Evolutionary conservation across 2,329 filamentous ascomycete genomes (phyloP), one percentile per base, ranked within the genome.

Genomic region (Hymenoscyphus repandus): DNA sequence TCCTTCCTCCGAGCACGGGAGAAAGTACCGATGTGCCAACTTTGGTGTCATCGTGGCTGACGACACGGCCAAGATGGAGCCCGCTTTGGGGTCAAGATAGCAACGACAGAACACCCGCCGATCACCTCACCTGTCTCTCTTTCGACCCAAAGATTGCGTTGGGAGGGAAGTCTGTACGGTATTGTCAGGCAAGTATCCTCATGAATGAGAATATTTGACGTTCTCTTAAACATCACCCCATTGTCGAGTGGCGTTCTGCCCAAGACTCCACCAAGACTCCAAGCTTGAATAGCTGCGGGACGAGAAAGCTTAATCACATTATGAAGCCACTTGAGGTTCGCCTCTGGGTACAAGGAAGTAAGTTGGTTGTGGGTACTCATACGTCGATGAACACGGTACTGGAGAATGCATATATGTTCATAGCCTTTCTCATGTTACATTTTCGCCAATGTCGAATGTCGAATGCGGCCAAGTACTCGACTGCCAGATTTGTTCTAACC

Each of bases 231-330:
- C 13, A 5, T 40, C 38, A 20, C 5, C 38, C n/a, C n/a, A 12
- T 11, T 32, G 36, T 20, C 17, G 6, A 32, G 36, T 27, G 22
- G 7, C 22, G 22, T 27, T 27, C 22, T 27, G 31, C n/a, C 45
- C 10, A 27, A 27, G 34, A 37, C 27, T 18, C 20, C 17, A 33
- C 48, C 41, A 41, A 50, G 34, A 45, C 30, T 41, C 48, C 41
- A 50, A 45, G 47, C 30, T 15, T 22, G 17, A 33, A 50, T 39
- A 42, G 42, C 36, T 41, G 48, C 48, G 48, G 48, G 48, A 36
- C 42, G 34, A 50, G 48, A 50, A 50, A 50, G 48, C 48, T 50
- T 50, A 20, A 3, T 17, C 38, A 37, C 22, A 27, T 27, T 4
- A 7, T 27, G 22, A 27, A 4, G 22, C 22, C 22, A 27, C 22